These are phyloP conservation scores for Phytophthora brassicae DNA, from an alignment of 352 stramenopile genomes.

Conservation along the genomic window DNA sequence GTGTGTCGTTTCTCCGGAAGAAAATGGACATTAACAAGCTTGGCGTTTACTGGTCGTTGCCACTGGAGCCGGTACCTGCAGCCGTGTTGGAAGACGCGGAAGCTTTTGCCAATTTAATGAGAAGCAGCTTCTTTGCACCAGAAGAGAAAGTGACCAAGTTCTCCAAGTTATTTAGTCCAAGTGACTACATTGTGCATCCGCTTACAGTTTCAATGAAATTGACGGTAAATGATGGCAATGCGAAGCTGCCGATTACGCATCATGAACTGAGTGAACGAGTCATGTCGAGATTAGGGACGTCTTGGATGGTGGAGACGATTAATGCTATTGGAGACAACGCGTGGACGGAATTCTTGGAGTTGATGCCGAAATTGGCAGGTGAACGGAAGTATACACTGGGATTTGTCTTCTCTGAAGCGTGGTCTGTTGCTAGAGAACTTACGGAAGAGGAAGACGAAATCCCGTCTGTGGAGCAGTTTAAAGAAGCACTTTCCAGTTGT, in stretches of 20 bases:
- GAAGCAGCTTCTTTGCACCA: constrained; percentile 53
- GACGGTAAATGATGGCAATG: constrained; percentile 79
- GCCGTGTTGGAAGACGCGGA: constrained; percentile 49
- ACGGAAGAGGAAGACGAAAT: constrained; percentile 79
- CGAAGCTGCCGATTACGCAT: constrained; percentile 79
- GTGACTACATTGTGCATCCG: constrained; percentile 74
- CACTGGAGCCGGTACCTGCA: constrained; percentile 46
- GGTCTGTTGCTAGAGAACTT: constrained; percentile 72
- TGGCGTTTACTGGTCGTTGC: constrained; percentile 77
- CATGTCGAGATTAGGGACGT: constrained; percentile 67
- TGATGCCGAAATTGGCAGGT: constrained; percentile 73
- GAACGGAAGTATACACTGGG: constrained; percentile 79
- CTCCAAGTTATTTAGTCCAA: constrained; percentile 48
- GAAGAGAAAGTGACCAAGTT: constrained; percentile 5
- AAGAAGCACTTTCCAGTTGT: constrained; percentile 69
- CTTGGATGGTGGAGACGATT: constrained; percentile 82
- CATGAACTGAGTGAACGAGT: constrained; percentile 73
- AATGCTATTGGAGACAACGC: constrained; percentile 63
- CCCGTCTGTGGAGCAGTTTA: constrained; percentile 73
- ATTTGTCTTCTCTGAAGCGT: constrained; percentile 86
- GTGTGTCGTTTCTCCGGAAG: constrained; percentile 61
- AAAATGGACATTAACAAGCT: constrained; percentile 85
- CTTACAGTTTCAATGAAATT: constrained; percentile 79
- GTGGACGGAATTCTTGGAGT: constrained; percentile 68
- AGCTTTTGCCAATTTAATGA: constrained; percentile 72